Evolutionary conservation across 176 grass and related monocot species (phyloP), one percentile per base, ranked within the genome.

Genomic region (Dendrocalamus sinicus): DNA sequence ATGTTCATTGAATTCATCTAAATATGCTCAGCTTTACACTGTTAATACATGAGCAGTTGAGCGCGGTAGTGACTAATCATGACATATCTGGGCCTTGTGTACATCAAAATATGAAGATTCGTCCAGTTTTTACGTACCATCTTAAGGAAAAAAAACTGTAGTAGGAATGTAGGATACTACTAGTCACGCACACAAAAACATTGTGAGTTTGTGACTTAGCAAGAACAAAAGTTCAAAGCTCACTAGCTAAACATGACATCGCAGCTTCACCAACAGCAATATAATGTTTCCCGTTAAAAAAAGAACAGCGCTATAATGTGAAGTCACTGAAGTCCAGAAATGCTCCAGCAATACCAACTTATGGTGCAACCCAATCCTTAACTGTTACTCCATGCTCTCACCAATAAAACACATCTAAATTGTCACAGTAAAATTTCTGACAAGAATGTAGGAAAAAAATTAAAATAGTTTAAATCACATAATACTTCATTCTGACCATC

Each of bases 181-280:
- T 45, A 51, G 59, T 57, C 51, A 45, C 45, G 43, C 16, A 81
- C 32, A 81, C 35, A 12, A 81, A 59, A 81, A 55, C 15, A 71
- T 28, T 86, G 30, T 23, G n/a, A 72, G 53, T 57, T 57, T 59
- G 20, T 59, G 20, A 59, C 24, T 62, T 61, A 11, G 12, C 9
- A 10, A 64, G 48, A 64, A 10, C 35, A 78, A 1, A 86, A 24
- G 12, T 15, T 30, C 16, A 45, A 55, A 66, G 16, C 23, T 66
- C 60, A 30, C 76, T 26, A 52, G 1, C 45, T 61, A 35, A 53
- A 28, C 67, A 72, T 44, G 67, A 22, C 23, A 65, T 1, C 55
- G 6, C 40, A 75, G 53, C 22, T 81, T 45, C 23, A 81, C 59
- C 43, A 28, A n/a, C 7, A 71, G 8, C 57, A 48, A 16, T 65